These are phyloP conservation scores for Backusella westeae DNA, from an alignment of 192 early-diverging fungal species.

Conservation along the genomic window DNA sequence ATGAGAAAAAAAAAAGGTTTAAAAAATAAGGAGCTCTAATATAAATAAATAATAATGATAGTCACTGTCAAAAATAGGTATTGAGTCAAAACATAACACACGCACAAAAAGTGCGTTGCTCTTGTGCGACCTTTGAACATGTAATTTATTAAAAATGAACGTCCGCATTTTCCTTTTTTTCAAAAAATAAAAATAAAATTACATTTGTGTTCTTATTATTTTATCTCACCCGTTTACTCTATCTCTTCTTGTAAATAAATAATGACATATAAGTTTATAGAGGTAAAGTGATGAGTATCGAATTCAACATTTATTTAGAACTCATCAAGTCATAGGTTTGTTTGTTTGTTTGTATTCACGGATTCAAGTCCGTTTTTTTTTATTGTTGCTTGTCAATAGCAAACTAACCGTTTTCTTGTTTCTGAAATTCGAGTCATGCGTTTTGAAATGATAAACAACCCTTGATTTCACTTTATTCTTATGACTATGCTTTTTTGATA, in stretches of 20 bases:
- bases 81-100: background rate
- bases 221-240: background rate
- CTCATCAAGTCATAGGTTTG: background rate
- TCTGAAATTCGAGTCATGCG: background rate
- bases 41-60: conserved; percentile 8
- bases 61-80: conserved; percentile 1
- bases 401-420: background rate
- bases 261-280: background rate
- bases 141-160: background rate
- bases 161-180: background rate
- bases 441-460: background rate
- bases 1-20: background rate
- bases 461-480: background rate
- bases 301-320: background rate
- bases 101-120: background rate
- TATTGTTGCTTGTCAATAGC: background rate
- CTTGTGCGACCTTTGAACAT: background rate
- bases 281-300: background rate
- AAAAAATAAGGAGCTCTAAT: background rate
- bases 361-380: background rate
- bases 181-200: background rate
- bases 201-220: background rate
- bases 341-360: background rate
- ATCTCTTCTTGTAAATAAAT: background rate
- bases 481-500: background rate